Conservation (phyloP, 1,284 basidiomycete species). For the Ganoderma meredithae region DNA sequence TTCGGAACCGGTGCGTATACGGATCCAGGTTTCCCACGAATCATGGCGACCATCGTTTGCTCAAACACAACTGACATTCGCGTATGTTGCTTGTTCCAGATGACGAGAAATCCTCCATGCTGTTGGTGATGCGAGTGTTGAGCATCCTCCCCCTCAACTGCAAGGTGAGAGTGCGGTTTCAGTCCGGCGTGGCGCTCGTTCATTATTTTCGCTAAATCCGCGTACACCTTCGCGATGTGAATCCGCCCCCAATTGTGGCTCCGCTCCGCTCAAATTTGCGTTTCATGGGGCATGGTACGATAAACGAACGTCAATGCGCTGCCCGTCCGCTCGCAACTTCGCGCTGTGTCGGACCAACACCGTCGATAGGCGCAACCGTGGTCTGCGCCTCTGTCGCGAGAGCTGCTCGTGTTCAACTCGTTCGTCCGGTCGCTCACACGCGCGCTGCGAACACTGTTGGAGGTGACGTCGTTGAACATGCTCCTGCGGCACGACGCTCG, state of each 20-base stretch:
- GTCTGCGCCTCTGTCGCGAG: conserved; percentile 95
- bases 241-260: conserved; percentile 13
- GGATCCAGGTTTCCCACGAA: conserved; percentile 41
- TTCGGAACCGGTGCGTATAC: conserved; percentile 80
- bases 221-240: conserved; percentile 14
- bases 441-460: conserved; percentile 88
- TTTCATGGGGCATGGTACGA: conserved; percentile 9
- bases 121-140: conserved; percentile 95
- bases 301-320: neutral
- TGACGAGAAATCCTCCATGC: conserved; percentile 90
- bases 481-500: conserved; percentile 89
- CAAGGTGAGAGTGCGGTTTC: conserved; percentile 63
- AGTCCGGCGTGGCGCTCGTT: conserved; percentile 15
- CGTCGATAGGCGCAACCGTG: conserved; percentile 76
- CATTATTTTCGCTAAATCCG: conserved; percentile 15
- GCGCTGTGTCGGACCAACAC: conserved; percentile 1
- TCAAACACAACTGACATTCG: conserved; percentile 22
- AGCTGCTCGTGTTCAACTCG: conserved; percentile 97
- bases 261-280: conserved; percentile 18
- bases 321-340: neutral
- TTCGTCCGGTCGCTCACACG: conserved; percentile 92
- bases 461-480: conserved; percentile 93
- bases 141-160: conserved; percentile 94
- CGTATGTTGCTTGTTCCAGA: conserved; percentile 50
- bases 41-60: conserved; percentile 31